Evolutionary conservation across 2,329 filamentous ascomycete genomes (phyloP), one percentile per base, ranked within the genome.

Genomic region (Bipolaris bicolor): DNA sequence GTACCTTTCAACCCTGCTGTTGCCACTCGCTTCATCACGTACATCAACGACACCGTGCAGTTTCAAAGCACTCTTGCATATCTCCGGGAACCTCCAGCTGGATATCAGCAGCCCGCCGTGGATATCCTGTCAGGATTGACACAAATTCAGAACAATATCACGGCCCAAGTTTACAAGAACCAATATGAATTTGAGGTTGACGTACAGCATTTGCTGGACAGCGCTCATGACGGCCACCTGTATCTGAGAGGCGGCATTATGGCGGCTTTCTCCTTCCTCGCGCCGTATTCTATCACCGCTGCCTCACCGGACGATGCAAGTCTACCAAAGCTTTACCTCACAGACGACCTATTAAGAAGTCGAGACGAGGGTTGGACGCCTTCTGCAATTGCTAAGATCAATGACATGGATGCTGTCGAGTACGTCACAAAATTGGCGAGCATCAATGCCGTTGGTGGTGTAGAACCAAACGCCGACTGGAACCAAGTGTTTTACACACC

Each of bases 1-100:
- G 77, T 82, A 6, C 80, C 82, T 0, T 81, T 84, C 61, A 77
- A 80, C 49, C 24, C 72, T 3, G 79, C 76, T 6, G 77, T 80
- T 1, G 80, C 80, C 2, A 64, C 73, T 5, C 68, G 77, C 1
- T 80, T 83, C 53, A 55, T 83, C 4, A 58, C 75, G 6, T 82
- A 83, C 56, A 78, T 76, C 51, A 80, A 80, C 56, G 72, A 78
- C 15, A 81, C 79, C 0, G 48, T 83, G 1, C 76, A 80, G 48
- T 80, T 80, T 43, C 79, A 82, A 45, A 78, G 72, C 53, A 80
- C 79, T 1, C 60, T 80, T 7, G 71, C 74, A 13, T 80, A 77
- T 54, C 71, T 81, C 15, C 75, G 76, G 37, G 63, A 73, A 24
- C 79, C 79, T 0, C 78, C 78, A 1, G 50, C 63, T 7, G 74